Evolutionary conservation across 2,329 filamentous ascomycete species (phyloP).

Genomic region (Aureobasidium sp.): DNA sequence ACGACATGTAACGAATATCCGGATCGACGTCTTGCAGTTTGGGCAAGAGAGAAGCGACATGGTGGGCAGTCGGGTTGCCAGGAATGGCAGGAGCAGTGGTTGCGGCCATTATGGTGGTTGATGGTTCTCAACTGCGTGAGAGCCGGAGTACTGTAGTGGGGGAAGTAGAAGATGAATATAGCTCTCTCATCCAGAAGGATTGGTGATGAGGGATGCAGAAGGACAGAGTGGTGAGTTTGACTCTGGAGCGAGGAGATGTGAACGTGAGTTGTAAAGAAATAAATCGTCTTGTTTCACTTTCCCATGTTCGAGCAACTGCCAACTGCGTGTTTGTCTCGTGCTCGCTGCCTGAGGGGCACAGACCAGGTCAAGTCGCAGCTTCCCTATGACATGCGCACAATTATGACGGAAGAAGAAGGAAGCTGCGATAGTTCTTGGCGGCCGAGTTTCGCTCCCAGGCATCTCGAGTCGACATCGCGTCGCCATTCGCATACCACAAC

Average conservation of each 20-base stretch:
- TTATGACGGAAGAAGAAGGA: constrained; percentile 6
- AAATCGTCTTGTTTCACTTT: neutral
- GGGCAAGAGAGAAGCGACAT: constrained; percentile 68
- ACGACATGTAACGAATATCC: constrained; percentile 97
- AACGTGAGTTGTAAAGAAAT: neutral
- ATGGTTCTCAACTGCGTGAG: neutral
- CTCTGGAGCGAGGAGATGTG: neutral
- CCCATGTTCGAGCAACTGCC: neutral
- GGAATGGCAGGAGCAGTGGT: constrained; percentile 39
- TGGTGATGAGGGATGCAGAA: neutral
- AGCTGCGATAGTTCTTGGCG: too few relatives aligned
- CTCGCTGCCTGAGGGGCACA: too few relatives aligned
- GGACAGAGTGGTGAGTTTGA: neutral
- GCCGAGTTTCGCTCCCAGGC: too few relatives aligned
- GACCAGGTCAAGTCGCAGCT: neutral
- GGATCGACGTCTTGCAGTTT: constrained; percentile 91
- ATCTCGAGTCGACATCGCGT: too few relatives aligned
- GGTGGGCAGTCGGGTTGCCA: constrained; percentile 57
- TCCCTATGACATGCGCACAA: neutral
- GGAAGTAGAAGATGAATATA: neutral
- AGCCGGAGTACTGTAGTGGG: constrained; percentile 10
- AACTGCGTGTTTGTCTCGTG: constrained; percentile 1
- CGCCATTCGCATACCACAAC: constrained; percentile 18
- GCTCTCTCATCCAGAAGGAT: neutral
- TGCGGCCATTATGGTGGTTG: constrained; percentile 41